Conservation (phyloP, 2,329 filamentous ascomycete species). For the Diplodia seriata region DNA sequence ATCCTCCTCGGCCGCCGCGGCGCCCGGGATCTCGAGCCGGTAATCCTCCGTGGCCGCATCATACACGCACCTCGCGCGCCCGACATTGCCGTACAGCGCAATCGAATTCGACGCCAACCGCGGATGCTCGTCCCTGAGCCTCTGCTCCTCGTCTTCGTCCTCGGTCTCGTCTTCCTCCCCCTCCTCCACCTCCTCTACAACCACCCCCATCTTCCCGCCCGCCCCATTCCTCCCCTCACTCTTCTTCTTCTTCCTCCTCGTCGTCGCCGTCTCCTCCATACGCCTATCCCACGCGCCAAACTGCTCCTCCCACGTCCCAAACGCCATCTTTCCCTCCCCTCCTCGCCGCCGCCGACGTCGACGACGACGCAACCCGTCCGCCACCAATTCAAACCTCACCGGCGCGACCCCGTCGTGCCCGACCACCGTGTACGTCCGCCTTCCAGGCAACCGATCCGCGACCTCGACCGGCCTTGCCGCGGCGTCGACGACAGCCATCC, state of each 20-base stretch:
- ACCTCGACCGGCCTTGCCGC: not conserved
- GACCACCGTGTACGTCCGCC: not conserved
- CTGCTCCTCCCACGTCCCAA: slow-evolving; percentile 2
- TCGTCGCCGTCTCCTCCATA: not conserved
- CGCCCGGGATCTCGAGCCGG: not conserved
- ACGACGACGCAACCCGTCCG: not conserved
- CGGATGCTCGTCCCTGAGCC: not conserved
- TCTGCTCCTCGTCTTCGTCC: not conserved
- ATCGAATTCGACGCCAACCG: not conserved
- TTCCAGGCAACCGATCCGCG: not conserved
- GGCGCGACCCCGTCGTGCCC: not conserved
- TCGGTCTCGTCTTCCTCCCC: not conserved
- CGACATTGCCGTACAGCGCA: not conserved
- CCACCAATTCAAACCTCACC: not conserved
- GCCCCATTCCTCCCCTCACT: not conserved
- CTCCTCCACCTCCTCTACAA: not conserved
- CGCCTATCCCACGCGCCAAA: slow-evolving; percentile 2
- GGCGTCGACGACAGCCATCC: not conserved
- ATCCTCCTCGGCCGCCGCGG: not conserved
- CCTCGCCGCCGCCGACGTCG: not conserved
- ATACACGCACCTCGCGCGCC: not conserved
- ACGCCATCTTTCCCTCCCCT: not conserved
- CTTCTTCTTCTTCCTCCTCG: not conserved
- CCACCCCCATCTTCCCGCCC: not conserved
- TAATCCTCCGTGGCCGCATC: not conserved